Conservation (phyloP, 345 rosid genomes). For the Rhodomyrtus tomentosa region DNA sequence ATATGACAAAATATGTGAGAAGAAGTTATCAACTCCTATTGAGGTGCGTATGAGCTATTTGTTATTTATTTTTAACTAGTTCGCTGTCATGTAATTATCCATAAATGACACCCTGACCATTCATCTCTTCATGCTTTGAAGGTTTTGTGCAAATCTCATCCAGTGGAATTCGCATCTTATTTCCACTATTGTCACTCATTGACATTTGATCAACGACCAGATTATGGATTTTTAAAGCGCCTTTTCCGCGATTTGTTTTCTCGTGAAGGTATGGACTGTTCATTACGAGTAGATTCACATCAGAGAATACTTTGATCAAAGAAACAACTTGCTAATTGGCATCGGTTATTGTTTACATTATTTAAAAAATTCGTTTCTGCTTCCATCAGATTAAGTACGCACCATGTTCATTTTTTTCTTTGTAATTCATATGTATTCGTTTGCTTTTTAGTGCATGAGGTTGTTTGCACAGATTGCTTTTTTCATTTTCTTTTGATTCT, state of each 20-base stretch:
- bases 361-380: not conserved
- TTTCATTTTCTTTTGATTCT: not conserved
- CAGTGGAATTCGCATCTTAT: constrained; percentile 85
- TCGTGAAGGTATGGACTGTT: constrained; percentile 54
- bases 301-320: not conserved
- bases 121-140: constrained; percentile 2
- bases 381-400: not conserved
- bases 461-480: not conserved
- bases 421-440: not conserved
- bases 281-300: not conserved
- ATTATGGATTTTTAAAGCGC: constrained; percentile 86
- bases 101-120: not conserved
- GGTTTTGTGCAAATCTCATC: constrained; percentile 77
- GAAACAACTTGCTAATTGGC: not conserved
- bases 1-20: constrained; percentile 81
- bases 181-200: constrained; percentile 82
- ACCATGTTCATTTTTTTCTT: not conserved
- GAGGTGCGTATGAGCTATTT: constrained; percentile 33
- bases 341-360: not conserved
- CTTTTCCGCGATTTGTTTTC: constrained; percentile 68
- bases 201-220: constrained; percentile 87
- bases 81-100: not conserved
- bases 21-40: constrained; percentile 80
- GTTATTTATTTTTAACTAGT: not conserved
- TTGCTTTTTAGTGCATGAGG: not conserved